Percentiles rank a stretch among this genome's conserved stretches.
Evolutionary conservation across 257 asterid species (phyloP).

Genomic region (Petunia secreta): DNA sequence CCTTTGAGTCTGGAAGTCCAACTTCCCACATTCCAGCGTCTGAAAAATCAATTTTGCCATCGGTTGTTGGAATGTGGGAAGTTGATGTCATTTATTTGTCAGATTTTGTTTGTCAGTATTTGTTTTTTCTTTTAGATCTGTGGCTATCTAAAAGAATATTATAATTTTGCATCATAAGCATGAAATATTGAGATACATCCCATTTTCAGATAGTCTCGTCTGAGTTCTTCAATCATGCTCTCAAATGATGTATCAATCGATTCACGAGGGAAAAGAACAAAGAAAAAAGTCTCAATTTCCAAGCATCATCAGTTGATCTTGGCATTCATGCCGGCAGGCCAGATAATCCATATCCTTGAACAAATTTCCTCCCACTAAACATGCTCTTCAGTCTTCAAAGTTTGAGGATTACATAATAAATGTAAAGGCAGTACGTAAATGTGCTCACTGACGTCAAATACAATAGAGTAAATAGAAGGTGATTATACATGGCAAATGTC

Average conservation of each 20-base stretch:
- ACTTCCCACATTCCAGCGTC: no score
- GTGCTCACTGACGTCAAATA: neutral
- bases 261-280: neutral
- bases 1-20: no score
- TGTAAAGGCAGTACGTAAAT: conserved; percentile 3
- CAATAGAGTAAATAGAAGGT: neutral
- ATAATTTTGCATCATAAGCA: neutral
- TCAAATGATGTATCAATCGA: neutral
- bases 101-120: neutral
- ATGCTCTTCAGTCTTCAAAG: neutral
- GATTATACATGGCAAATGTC: no score
- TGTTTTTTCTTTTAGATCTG: neutral
- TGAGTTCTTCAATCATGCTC: conserved; percentile 6
- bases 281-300: no score
- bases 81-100: no score
- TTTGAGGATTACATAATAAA: neutral
- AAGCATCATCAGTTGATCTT: neutral
- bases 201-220: neutral
- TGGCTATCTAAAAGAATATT: neutral
- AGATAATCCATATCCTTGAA: neutral
- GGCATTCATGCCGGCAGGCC: conserved; percentile 12
- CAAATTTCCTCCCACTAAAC: neutral
- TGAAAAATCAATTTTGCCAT: no score
- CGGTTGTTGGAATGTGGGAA: no score
- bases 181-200: neutral